Conservation (phyloP, 208 protist species). For the Zelonia costaricensis region DNA sequence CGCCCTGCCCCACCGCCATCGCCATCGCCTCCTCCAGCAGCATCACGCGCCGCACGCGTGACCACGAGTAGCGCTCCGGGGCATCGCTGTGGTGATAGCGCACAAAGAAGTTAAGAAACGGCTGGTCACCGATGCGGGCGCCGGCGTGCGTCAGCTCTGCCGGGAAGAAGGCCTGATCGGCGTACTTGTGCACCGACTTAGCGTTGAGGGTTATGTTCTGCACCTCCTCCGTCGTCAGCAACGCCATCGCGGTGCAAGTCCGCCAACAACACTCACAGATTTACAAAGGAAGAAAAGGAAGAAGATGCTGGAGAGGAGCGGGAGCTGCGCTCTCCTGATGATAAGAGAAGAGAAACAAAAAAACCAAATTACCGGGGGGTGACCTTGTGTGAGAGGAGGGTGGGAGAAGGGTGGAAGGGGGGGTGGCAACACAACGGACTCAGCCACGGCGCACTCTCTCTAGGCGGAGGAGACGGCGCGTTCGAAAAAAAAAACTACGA, state of each 20-base stretch:
- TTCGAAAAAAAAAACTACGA: too few relatives aligned
- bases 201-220: conserved; percentile 62
- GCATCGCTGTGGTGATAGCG: conserved; percentile 61
- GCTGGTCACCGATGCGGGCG: conserved; percentile 27
- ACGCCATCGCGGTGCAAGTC: conserved; percentile 11
- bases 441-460: too few relatives aligned
- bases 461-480: too few relatives aligned
- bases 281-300: conserved; percentile 12
- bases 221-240: conserved; percentile 45
- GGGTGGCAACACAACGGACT: too few relatives aligned
- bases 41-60: conserved; percentile 41
- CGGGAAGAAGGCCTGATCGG: conserved; percentile 56
- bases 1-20: neutral
- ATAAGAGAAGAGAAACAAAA: conserved; percentile 1
- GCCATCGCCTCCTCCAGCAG: conserved; percentile 25
- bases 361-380: too few relatives aligned
- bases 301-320: conserved; percentile 9
- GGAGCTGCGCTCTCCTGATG: too few relatives aligned
- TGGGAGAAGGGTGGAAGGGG: neutral
- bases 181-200: conserved; percentile 66
- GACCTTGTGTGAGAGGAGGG: too few relatives aligned
- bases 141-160: conserved; percentile 45
- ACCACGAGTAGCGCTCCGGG: conserved; percentile 55
- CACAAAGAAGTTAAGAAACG: conserved; percentile 65
- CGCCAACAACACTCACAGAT: too few relatives aligned